Conservation (phyloP, 202 grass and related monocot genomes). For the Carex sylvatica region DNA sequence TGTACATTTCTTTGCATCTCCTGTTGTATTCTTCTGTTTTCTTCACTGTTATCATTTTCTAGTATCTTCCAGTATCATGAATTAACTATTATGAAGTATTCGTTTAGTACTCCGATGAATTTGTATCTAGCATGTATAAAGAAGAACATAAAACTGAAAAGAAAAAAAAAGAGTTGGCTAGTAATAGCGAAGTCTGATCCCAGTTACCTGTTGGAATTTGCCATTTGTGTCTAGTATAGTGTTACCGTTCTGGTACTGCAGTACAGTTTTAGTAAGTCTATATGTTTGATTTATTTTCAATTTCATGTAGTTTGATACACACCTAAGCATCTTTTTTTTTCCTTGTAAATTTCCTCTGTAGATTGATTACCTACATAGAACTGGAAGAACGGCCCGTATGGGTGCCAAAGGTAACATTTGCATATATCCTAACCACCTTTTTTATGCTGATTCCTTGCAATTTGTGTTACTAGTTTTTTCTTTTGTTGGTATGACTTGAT, state of each 20-base stretch:
- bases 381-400: constrained; percentile 93
- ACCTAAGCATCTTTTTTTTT: background rate
- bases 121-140: background rate
- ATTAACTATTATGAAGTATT: background rate
- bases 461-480: constrained; percentile 7
- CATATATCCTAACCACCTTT: background rate
- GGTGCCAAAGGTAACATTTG: constrained; percentile 83
- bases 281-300: background rate
- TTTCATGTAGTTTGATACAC: constrained; percentile 9
- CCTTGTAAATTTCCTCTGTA: constrained; percentile 27
- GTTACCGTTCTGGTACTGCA: background rate
- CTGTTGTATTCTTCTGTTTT: background rate
- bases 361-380: constrained; percentile 98
- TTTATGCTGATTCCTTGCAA: background rate
- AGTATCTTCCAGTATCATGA: background rate
- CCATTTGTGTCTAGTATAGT: background rate
- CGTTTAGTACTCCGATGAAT: background rate
- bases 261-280: background rate
- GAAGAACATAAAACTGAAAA: background rate
- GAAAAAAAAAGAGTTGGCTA: background rate
- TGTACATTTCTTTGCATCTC: constrained; percentile 18
- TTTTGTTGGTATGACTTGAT: background rate
- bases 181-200: background rate
- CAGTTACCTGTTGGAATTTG: background rate
- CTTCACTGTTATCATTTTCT: constrained; percentile 6